Conservation (phyloP, 1,139 yeast genomes). For the Candida gigantensis region DNA sequence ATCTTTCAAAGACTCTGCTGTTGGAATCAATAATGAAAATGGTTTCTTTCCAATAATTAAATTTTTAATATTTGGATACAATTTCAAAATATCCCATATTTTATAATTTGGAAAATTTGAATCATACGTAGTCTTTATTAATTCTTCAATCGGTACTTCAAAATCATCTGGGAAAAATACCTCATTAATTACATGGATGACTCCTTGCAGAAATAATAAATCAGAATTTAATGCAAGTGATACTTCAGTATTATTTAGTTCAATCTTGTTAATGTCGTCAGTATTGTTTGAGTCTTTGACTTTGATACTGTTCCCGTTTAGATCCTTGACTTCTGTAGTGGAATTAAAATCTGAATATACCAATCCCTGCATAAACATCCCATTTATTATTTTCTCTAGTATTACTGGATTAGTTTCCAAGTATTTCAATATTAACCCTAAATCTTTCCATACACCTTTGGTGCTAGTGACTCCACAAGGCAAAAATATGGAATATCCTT, state of each 20-base stretch:
- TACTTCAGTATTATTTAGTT: slow-evolving; percentile 28
- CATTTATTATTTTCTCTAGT: slow-evolving; percentile 53
- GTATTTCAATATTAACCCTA: slow-evolving; percentile 64
- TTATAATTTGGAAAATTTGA: slow-evolving; percentile 42
- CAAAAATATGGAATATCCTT: slow-evolving; percentile 74
- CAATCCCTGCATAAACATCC: slow-evolving; percentile 61
- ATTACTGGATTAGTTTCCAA: slow-evolving; percentile 54
- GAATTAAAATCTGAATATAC: slow-evolving; percentile 65
- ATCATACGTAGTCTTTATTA: slow-evolving; percentile 50
- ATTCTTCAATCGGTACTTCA: slow-evolving; percentile 54
- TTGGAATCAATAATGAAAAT: slow-evolving; percentile 77
- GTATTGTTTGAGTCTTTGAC: slow-evolving; percentile 24
- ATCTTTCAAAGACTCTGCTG: slow-evolving; percentile 53
- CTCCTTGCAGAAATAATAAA: slow-evolving; percentile 80
- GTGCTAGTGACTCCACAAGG: slow-evolving; percentile 56
- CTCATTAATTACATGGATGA: slow-evolving; percentile 67
- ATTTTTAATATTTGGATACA: slow-evolving; percentile 28
- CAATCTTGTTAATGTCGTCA: slow-evolving; percentile 26
- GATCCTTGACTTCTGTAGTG: slow-evolving; percentile 14
- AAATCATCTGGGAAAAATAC: slow-evolving; percentile 61
- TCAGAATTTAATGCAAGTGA: slow-evolving; percentile 55
- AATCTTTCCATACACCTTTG: slow-evolving; percentile 57
- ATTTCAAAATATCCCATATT: slow-evolving; percentile 50
- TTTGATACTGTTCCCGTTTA: slow-evolving; percentile 38
- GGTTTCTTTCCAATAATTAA: slow-evolving; percentile 23